Conservation (phyloP, 768 basidiomycete species). For the Podaxis sp. region DNA sequence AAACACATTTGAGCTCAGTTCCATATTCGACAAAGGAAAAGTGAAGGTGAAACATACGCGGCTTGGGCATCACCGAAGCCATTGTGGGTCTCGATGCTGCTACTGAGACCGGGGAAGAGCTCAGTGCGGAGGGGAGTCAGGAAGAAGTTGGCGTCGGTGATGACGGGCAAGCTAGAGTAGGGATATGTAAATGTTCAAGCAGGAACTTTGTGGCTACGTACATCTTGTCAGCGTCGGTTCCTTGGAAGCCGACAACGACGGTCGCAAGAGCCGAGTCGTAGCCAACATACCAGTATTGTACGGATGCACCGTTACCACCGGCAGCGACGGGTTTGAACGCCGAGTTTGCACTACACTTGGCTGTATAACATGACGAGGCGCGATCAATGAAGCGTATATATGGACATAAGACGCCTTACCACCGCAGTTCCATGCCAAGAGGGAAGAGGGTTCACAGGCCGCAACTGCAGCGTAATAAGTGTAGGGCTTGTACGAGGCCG, state of each 20-base stretch:
- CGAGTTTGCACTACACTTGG: constrained; percentile 44
- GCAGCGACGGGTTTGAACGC: constrained; percentile 46
- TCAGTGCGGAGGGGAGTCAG: constrained; percentile 29
- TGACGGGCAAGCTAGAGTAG: constrained; percentile 28
- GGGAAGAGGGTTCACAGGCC: constrained; percentile 43
- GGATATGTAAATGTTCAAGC: neutral
- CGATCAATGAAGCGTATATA: neutral
- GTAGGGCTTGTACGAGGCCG: constrained; percentile 44
- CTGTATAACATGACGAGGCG: neutral
- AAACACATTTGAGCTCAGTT: neutral
- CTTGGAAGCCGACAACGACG: constrained; percentile 35
- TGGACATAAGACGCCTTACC: constrained; percentile 18
- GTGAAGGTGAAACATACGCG: constrained; percentile 24
- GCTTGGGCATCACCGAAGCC: constrained; percentile 43
- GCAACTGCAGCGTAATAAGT: constrained; percentile 49
- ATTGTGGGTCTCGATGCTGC: constrained; percentile 37
- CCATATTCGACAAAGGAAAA: neutral
- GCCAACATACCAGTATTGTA: constrained; percentile 48
- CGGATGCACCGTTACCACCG: constrained; percentile 42
- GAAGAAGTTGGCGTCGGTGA: constrained; percentile 38
- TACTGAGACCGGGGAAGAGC: constrained; percentile 43
- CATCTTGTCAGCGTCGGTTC: constrained; percentile 32
- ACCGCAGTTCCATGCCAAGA: constrained; percentile 54
- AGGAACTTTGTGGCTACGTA: constrained; percentile 14
- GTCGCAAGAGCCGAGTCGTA: constrained; percentile 35